Conservation (phyloP, 139 green algal genomes). For the Volvox reticuliferus region DNA sequence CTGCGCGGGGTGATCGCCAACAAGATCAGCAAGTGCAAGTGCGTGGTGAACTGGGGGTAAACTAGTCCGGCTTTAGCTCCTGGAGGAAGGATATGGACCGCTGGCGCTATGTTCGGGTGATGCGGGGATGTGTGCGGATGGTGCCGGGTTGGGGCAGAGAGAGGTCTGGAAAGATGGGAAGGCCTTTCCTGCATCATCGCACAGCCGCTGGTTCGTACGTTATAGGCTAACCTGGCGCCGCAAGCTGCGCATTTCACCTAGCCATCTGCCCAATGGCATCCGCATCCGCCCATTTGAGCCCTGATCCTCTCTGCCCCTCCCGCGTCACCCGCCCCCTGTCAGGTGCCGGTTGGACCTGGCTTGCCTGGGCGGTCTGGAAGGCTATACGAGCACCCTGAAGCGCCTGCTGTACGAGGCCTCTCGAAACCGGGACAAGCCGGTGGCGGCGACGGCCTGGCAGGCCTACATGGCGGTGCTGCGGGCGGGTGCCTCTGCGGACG, state of each 20-base stretch:
- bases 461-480: conserved; percentile 56
- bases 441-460: conserved; percentile 51
- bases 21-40: conserved; percentile 28
- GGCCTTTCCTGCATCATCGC: too few relatives aligned
- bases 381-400: conserved; percentile 30
- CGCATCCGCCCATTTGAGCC: too few relatives aligned
- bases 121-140: too few relatives aligned
- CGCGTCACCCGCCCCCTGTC: background rate
- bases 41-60: background rate
- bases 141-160: too few relatives aligned
- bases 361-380: conserved; percentile 18
- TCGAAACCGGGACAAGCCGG: conserved; percentile 47
- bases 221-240: too few relatives aligned
- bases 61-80: too few relatives aligned
- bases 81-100: background rate
- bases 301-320: too few relatives aligned
- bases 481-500: conserved; percentile 22
- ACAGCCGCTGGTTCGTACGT: too few relatives aligned
- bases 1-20: conserved; percentile 60
- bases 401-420: conserved; percentile 73
- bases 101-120: too few relatives aligned
- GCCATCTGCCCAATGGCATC: too few relatives aligned
- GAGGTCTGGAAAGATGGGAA: too few relatives aligned
- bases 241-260: too few relatives aligned
- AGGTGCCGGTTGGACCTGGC: conserved; percentile 18